Base-by-base conservation (phyloP, 2,329 filamentous ascomycete genomes). In the Fusarium sp. region DNA sequence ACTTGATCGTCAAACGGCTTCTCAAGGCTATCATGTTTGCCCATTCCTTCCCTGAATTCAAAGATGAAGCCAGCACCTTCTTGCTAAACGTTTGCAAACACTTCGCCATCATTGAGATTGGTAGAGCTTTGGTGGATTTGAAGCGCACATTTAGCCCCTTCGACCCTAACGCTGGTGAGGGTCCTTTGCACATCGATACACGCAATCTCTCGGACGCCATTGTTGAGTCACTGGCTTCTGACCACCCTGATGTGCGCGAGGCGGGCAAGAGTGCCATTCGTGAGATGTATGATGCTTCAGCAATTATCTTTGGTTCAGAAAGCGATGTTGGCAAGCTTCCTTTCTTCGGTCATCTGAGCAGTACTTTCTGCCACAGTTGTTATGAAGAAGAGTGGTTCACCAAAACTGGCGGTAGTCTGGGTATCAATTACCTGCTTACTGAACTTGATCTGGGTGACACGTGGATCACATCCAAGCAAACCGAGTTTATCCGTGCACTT, bases 321-420 rank as follows among this genome's bases (percentile, higher is more conserved):
- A 88, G 87, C 28, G 89, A 92, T 59, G 91, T 95, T 36, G 90
- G 93, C 38, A 91, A 91, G 62, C 87, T 99, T 14, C 90, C 92
- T 1, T 94, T 99, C 82, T 99, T 99, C 83, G 88, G 88, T 65
- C 91, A 95, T 77, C 86, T 99, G 11, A 92, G 92, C 42, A 92
- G 91, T 68, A 91, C 91, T 1, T 97, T 98, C 80, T 96, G 94
- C 76, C 96, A 99, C 80, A 95, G 94, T 73, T 99, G 96, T 81
- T 95, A 98, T 77, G 95, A 96, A 77, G 95, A 99, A 80, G 96
- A 99, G 78, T 99, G 97, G 96, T 99, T 97, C 79, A 95, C 95
- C 58, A 99, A 99, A 83, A 93, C 95, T 41, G 96, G 95, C 54
- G 96, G 96, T 42, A 95, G 93, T 60, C 85, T 95, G 26, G 97